Evolutionary conservation across 1,139 yeast genomes (phyloP).

Genomic region (Yamadazyma spencermartinsiae): DNA sequence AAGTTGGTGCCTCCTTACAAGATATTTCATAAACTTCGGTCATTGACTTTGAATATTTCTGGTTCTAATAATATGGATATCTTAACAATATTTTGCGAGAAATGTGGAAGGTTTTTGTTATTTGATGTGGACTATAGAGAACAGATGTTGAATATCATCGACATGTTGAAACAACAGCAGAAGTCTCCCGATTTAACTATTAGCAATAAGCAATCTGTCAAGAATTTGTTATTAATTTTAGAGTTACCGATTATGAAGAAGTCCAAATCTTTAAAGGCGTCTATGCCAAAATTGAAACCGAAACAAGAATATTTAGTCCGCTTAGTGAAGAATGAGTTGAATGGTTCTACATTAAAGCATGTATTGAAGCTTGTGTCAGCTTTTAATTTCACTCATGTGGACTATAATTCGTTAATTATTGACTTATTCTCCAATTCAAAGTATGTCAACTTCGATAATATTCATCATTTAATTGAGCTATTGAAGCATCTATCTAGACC

Average conservation of each 20-base stretch:
- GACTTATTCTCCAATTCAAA: conserved; percentile 64
- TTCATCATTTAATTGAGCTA: conserved; percentile 51
- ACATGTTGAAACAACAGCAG: conserved; percentile 51
- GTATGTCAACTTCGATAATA: conserved; percentile 56
- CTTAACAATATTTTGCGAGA: conserved; percentile 66
- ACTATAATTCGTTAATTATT: conserved; percentile 41
- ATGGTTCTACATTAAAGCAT: conserved; percentile 28
- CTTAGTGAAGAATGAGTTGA: conserved; percentile 54
- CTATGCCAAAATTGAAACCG: conserved; percentile 23
- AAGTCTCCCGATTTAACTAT: conserved; percentile 52
- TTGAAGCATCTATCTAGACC: conserved; percentile 30
- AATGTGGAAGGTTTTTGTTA: conserved; percentile 68
- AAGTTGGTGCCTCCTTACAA: conserved; percentile 70
- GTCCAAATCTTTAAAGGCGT: conserved; percentile 17
- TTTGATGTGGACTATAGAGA: conserved; percentile 60
- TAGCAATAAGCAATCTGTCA: conserved; percentile 60
- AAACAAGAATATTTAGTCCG: conserved; percentile 53
- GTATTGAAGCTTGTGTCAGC: conserved; percentile 43
- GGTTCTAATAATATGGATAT: conserved; percentile 63
- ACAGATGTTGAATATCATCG: conserved; percentile 65
- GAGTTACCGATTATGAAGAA: conserved; percentile 53
- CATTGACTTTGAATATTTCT: conserved; percentile 49
- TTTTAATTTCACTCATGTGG: conserved; percentile 49
- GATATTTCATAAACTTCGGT: conserved; percentile 68
- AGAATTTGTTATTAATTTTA: conserved; percentile 57